Conservation (phyloP, 2,329 filamentous ascomycete genomes). For the Apiospora arundinis region DNA sequence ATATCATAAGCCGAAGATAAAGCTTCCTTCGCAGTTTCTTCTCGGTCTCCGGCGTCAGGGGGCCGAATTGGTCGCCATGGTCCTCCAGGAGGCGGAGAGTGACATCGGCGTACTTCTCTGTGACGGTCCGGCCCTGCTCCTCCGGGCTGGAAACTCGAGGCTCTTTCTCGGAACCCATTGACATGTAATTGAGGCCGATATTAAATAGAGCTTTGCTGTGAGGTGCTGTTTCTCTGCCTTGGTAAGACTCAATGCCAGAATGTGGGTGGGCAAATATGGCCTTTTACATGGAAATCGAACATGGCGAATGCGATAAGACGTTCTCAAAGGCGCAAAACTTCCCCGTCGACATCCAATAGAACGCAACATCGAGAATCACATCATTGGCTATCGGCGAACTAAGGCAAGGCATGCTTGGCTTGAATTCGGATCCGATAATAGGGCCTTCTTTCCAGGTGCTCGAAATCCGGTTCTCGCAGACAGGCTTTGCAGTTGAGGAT, state of each 20-base stretch:
- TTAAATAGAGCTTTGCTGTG: no score
- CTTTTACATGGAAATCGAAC: background rate
- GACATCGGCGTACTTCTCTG: slow-evolving; percentile 42
- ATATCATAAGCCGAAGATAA: slow-evolving; percentile 40
- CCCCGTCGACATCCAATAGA: background rate
- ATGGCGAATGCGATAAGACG: background rate
- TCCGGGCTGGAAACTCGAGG: background rate
- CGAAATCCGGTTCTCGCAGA: background rate
- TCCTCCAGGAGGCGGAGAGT: slow-evolving; percentile 44
- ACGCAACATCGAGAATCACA: background rate
- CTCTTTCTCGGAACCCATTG: background rate
- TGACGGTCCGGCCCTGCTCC: background rate
- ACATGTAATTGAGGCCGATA: background rate
- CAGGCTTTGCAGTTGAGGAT: background rate
- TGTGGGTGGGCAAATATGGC: no score
- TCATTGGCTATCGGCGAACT: background rate
- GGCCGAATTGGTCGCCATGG: slow-evolving; percentile 39
- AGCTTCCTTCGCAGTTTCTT: slow-evolving; percentile 42
- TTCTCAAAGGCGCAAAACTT: background rate
- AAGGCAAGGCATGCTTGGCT: background rate
- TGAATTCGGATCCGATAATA: background rate
- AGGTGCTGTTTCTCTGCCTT: no score
- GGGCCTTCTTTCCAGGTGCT: background rate
- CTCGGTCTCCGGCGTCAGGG: slow-evolving; percentile 41
- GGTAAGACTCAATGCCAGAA: no score